These are phyloP conservation scores for Nakataea oryzae DNA, from an alignment of 2,329 filamentous ascomycete species.

Conservation along the genomic window DNA sequence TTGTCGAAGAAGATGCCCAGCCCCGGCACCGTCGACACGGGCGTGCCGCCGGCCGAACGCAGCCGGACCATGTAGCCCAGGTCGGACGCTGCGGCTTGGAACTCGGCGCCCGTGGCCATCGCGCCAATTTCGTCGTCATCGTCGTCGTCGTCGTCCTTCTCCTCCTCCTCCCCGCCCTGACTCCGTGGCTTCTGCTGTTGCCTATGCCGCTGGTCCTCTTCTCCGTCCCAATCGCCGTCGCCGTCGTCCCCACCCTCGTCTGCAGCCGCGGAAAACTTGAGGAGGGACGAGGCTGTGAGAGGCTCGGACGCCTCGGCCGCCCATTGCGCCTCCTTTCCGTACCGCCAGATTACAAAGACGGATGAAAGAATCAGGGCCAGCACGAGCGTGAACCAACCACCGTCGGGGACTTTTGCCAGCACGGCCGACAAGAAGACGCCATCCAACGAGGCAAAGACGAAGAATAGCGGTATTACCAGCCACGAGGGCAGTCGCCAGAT, in stretches of 20 bases:
- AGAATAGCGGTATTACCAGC: conserved; percentile 48
- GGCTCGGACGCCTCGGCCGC: conserved; percentile 52
- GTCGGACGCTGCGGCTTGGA: too few relatives aligned
- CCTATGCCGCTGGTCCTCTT: neutral
- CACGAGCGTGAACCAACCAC: conserved; percentile 65
- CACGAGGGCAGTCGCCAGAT: conserved; percentile 55
- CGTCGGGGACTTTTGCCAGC: conserved; percentile 59
- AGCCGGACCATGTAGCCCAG: neutral
- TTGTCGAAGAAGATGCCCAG: conserved; percentile 74
- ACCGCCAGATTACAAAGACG: conserved; percentile 64
- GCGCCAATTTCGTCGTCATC: neutral
- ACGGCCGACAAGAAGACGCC: conserved; percentile 58
- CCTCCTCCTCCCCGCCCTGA: neutral
- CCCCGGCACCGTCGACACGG: conserved; percentile 38
- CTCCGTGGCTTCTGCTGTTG: too few relatives aligned
- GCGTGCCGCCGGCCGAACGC: conserved; percentile 24
- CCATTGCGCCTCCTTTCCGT: conserved; percentile 71
- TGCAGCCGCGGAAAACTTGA: neutral
- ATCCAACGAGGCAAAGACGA: conserved; percentile 53
- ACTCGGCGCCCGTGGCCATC: neutral
- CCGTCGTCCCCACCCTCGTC: neutral
- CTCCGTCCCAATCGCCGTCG: neutral
- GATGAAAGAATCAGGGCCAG: conserved; percentile 49
- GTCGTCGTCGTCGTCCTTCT: conserved; percentile 7
- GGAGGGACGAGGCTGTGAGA: conserved; percentile 32